Evolutionary conservation across 176 grass and related monocot species (phyloP), one percentile per base, ranked within the genome.

Genomic region (Oryza glumipatula): DNA sequence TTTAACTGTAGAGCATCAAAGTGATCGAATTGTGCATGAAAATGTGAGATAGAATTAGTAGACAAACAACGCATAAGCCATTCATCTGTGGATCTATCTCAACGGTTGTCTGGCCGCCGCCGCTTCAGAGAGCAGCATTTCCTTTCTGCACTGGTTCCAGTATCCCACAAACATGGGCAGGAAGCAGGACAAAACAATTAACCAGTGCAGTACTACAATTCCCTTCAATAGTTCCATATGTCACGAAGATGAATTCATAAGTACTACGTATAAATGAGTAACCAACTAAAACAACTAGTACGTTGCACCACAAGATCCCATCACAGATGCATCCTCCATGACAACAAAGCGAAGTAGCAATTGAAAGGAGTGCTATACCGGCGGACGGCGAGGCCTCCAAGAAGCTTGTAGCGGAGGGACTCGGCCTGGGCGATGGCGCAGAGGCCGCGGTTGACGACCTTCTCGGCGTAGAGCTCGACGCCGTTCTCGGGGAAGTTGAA

Each of bases 1-100:
- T 0, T 11, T 67, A 3, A 9, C 11, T 12, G 12, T 3, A 3
- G 0, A 46, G 5, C 5, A 19, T 9, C 3, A 22, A 24, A 35
- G 0, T 49, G 12, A 44, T 41, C 12, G 5, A 58, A 44, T 17
- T 14, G 28, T 32, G 23, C 35, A 45, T 0, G 22, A 74, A 79
- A 93, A 94, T 97, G 76, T 94, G 79, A 94, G 87, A 94, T 72
- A 90, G 76, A 97, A 82, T 88, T 76, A 97, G 94, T 94, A 94
- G 91, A 76, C 85, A 97, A 94, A 76, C 33, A 82, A 66, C 86
- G 70, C 11, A 70, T 4, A 7, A 52, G 69, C 69, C 87, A 43
- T 84, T 86, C 35, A 86, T 83, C 94, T 92, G 94, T 90, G 87
- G 89, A 97, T 92, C 89, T 88, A 93, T 92, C 85, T 77, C 91